phyloP scores from a whole-genome alignment of 1,139 yeast species.

The Nakaseomyces kungkrabaensis region DNA sequence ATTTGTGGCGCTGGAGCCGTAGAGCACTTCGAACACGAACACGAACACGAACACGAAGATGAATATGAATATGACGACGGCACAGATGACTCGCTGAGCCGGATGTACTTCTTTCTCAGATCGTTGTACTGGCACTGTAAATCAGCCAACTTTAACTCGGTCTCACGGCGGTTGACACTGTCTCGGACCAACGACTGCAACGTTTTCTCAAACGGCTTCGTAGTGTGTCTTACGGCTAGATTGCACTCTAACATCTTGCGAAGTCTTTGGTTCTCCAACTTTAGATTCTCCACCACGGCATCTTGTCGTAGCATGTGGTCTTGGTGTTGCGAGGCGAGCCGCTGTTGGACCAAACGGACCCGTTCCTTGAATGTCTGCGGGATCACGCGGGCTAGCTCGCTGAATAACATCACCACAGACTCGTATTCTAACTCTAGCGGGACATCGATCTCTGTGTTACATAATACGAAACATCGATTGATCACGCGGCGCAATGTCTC shows the following conservation, averaged over 20 bases:
- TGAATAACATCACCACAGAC: background rate
- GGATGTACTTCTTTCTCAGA: background rate
- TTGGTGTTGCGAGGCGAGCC: background rate
- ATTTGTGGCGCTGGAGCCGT: no score
- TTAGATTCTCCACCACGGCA: background rate
- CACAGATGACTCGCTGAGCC: background rate
- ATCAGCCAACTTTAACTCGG: background rate
- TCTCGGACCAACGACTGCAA: background rate
- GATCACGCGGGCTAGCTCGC: background rate
- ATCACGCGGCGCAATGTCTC: background rate
- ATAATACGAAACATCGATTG: background rate
- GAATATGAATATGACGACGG: no score
- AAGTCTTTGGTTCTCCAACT: background rate
- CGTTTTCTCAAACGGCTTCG: background rate
- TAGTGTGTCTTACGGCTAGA: no score
- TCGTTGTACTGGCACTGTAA: background rate
- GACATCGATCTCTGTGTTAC: background rate
- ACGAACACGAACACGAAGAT: background rate
- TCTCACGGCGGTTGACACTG: background rate
- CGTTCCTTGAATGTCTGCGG: conserved; percentile 2
- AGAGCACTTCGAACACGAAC: no score
- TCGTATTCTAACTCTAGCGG: conserved; percentile 1
- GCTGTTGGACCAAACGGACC: background rate
- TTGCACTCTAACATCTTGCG: background rate
- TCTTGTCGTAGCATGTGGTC: background rate